A percentile compares a stretch with the other conserved stretches of the same genome.
Evolutionary conservation across 1,284 basidiomycete genomes (phyloP).

Genomic region (Stereum hirsutum): DNA sequence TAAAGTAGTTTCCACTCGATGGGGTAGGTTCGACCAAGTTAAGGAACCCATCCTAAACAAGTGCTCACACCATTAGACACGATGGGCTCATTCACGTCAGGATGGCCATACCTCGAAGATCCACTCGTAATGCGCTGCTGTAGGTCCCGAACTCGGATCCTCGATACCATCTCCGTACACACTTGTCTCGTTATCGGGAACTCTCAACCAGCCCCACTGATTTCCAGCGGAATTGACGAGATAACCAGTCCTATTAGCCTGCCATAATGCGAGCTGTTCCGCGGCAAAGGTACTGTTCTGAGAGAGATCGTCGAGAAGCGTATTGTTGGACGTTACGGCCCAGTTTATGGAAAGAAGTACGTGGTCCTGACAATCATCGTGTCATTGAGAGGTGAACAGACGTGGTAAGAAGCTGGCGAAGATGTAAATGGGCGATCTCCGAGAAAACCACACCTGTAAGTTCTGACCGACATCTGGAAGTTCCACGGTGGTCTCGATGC

Average conservation of each 20-base stretch:
- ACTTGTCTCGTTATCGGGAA: slow-evolving; percentile 20
- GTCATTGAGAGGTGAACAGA: no score
- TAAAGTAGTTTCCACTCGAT: slow-evolving; percentile 15
- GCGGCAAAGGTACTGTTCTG: slow-evolving; percentile 10
- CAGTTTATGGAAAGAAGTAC: slow-evolving; percentile 10
- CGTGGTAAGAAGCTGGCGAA: no score
- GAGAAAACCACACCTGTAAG: no score
- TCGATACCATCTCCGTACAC: slow-evolving; percentile 15
- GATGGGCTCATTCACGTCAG: neutral
- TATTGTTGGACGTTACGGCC: slow-evolving; percentile 9
- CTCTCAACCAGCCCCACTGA: slow-evolving; percentile 18
- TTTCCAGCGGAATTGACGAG: slow-evolving; percentile 9
- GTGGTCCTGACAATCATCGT: no score
- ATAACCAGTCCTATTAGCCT: slow-evolving; percentile 9
- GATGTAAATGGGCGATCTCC: no score
- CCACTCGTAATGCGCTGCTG: slow-evolving; percentile 9
- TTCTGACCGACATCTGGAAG: slow-evolving; percentile 29
- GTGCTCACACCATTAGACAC: neutral
- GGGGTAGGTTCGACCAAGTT: slow-evolving; percentile 8
- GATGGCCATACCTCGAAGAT: slow-evolving; percentile 7
- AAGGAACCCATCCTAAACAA: slow-evolving; percentile 7
- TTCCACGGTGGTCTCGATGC: slow-evolving; percentile 21
- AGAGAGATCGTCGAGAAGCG: slow-evolving; percentile 10
- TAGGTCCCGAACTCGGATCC: slow-evolving; percentile 28
- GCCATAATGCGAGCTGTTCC: slow-evolving; percentile 11